Evolutionary conservation across 805 yeast species (phyloP), one percentile per base, ranked within the genome.

Genomic region (Lipomyces kockii): DNA sequence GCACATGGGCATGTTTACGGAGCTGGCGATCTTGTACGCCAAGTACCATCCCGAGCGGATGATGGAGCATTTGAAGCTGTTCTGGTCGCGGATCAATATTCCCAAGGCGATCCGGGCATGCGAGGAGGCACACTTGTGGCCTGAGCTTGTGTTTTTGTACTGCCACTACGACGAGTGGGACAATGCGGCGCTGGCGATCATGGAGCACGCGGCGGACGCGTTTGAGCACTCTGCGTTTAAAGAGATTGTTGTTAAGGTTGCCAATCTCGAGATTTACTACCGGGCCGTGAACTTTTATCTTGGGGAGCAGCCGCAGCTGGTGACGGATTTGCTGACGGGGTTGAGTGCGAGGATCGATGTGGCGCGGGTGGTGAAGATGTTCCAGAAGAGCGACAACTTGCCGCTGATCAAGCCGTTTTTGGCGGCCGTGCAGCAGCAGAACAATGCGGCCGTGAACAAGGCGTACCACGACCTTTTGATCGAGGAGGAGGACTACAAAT

Each of bases 141-240:
- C 96, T 25, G 99, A 95, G 81, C 84, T 94, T 74, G 92, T 95
- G 66, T 95, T 95, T 88, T 83, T 95, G 79, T 94, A 94, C 82
- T 92, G 97, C 78, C 99, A 95, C 80, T 95, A 95, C 79, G 99
- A 95, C 78, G 99, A 95, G 82, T 95, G 97, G 97, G 99, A 95
- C 79, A 95, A 95, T 79, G 99, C 99, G 69, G 92, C 97, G 46
- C 84, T 95, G 77, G 88, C 97, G 17, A 91, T 95, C 93, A 95
- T 95, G 83, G 98, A 95, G 79, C 92, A 88, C 77, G 89, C 97
- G 2, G 91, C 96, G 68, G 89, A 89, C 73, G 92, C 97, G 20
- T 93, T 94, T 76, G 98, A 95, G 74, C 99, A 95, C 78, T 81
- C 87, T 37, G 90, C 97, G 55, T 95, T 95, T 85, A 95, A 95